These are phyloP conservation scores for Entomortierella parvispora DNA, from an alignment of 192 early-diverging fungal species.

Conservation along the genomic window DNA sequence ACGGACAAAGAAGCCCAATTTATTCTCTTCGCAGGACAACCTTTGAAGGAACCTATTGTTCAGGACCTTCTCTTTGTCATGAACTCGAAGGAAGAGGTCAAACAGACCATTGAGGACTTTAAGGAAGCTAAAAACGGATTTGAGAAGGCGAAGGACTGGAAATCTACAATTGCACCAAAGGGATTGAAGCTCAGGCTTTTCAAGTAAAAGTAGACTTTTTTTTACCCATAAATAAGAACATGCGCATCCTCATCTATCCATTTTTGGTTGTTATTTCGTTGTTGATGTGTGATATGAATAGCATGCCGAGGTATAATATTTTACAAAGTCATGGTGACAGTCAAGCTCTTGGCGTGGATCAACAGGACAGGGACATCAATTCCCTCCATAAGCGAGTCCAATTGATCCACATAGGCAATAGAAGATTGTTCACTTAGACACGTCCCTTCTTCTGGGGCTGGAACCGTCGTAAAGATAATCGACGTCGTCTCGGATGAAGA, in stretches of 20 bases:
- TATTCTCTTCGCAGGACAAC: constrained; percentile 21
- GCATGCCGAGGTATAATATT: too few relatives aligned
- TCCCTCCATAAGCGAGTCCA: constrained; percentile 50
- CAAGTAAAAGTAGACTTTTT: too few relatives aligned
- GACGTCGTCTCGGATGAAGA: constrained; percentile 58
- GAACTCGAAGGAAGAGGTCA: constrained; percentile 61
- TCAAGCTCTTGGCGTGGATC: constrained; percentile 72
- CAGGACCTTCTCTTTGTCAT: constrained; percentile 76
- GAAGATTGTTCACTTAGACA: constrained; percentile 51
- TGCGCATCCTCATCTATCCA: neutral
- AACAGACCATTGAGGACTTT: constrained; percentile 67
- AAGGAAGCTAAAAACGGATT: constrained; percentile 72
- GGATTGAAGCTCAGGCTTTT: constrained; percentile 44
- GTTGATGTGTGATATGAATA: too few relatives aligned
- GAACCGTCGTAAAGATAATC: constrained; percentile 68
- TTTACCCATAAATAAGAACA: neutral
- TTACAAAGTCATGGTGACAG: constrained; percentile 70
- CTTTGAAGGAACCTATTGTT: constrained; percentile 66
- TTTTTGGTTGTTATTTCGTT: too few relatives aligned
- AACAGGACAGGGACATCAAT: constrained; percentile 69
- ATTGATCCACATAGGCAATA: constrained; percentile 60
- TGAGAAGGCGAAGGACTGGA: constrained; percentile 69
- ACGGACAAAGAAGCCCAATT: constrained; percentile 31
- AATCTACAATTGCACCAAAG: constrained; percentile 52
- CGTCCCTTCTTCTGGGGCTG: constrained; percentile 64